Base-by-base conservation (phyloP, 2,329 filamentous ascomycete genomes). In the Aspergillus awamori region DNA sequence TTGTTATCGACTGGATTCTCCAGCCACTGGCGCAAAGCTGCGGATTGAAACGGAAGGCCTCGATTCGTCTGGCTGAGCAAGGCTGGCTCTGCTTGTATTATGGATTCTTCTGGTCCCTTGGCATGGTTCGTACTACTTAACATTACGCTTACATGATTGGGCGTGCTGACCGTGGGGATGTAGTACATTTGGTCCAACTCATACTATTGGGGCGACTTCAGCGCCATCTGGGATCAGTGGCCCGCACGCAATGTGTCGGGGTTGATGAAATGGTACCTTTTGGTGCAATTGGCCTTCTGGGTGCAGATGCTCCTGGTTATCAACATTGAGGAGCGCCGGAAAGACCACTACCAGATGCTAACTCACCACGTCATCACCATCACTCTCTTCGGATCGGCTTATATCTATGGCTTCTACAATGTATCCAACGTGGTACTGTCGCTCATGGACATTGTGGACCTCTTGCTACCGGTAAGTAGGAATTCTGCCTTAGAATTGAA, bases 291-390 rank as follows among this genome's bases (percentile, higher is more conserved):
- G 78, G 89, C 90, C 24, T 98, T 97, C 77, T 97, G 92, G 90
- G 78, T 97, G 52, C 94, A 98, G 79, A 93, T 97, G 79, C 90
- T 98, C 66, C 82, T 97, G 33, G 92, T 97, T 60, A 92, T 98
- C 75, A 90, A 97, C 78, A 93, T 98, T 62, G 95, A 99, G 78
- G 91, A 96, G 79, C 87, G 90, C 67, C 87, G 95, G 71, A 98
- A 98, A 80, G 95, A 99, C 71, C 90, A 97, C 78, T 90, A 87
- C 81, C 94, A 98, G 78, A 98, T 98, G 95, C 87, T 98, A 68
- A 89, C 87, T 17, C 95, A 98, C 77, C 95, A 99, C 79, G 86
- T 97, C 73, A 88, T 98, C 74, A 99, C 95, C 20, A 91, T 89
- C 71, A 81, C 83, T 5, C 86, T 99, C 48, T 88, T 99, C 65